Evolutionary conservation across 1,284 basidiomycete species (phyloP).

Genomic region (Coniophora puteana): DNA sequence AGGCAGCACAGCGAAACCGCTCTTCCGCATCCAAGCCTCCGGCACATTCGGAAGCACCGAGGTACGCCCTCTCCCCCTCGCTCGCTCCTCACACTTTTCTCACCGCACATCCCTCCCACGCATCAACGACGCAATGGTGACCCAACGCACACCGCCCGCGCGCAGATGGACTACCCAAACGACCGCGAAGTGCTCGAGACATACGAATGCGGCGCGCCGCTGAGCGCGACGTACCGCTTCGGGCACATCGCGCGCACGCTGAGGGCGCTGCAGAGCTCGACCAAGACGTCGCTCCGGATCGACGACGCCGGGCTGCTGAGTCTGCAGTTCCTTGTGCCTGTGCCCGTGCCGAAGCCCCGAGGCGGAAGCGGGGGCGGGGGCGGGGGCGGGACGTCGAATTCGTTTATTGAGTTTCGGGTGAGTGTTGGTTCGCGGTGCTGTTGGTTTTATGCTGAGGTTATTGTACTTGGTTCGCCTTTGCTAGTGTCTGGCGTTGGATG

Average conservation of each 20-base stretch:
- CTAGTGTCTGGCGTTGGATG: conserved; percentile 30
- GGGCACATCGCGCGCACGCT: conserved; percentile 66
- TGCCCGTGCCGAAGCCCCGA: conserved; percentile 47
- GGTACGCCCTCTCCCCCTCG: conserved; percentile 40
- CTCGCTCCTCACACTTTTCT: conserved; percentile 1
- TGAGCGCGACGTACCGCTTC: conserved; percentile 85
- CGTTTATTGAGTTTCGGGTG: conserved; percentile 84
- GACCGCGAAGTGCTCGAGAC: conserved; percentile 86
- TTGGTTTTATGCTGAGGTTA: not conserved
- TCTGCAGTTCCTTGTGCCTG: conserved; percentile 84
- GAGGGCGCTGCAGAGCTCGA: conserved; percentile 73
- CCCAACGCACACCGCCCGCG: not conserved
- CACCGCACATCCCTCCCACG: too few species aligned
- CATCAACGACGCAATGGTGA: too few species aligned
- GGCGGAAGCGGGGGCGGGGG: too few species aligned
- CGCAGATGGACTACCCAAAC: conserved; percentile 92
- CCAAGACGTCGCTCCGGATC: conserved; percentile 84
- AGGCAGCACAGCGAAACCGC: conserved; percentile 40
- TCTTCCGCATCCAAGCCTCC: conserved; percentile 73
- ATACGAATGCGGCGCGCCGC: conserved; percentile 69
- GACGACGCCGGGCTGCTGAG: conserved; percentile 77
- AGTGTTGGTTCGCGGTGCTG: too few species aligned
- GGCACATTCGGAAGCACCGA: conserved; percentile 84
- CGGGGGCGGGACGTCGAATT: conserved; percentile 46
- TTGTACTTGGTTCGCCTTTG: not conserved